A percentile compares a stretch with the other conserved stretches of the same genome.
These are phyloP conservation scores for Hericium coralloides DNA, from an alignment of 768 basidiomycete species.

Conservation along the genomic window DNA sequence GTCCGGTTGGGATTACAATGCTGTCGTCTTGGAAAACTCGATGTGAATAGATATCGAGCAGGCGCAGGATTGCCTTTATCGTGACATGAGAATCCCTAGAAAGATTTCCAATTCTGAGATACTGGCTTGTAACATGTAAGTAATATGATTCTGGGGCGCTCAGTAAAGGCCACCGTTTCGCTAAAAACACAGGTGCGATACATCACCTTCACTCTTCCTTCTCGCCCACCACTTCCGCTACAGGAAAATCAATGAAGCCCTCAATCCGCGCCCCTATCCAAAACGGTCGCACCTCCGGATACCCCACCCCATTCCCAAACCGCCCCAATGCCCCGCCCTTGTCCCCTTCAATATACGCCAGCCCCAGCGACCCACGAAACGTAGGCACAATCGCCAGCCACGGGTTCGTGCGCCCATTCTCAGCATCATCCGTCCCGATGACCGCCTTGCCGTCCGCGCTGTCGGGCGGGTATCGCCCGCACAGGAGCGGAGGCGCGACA, in stretches of 20 bases:
- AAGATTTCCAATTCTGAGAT: too few species aligned
- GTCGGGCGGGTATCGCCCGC: neutral
- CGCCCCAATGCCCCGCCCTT: neutral
- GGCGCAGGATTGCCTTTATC: too few species aligned
- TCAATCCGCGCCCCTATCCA: slow-evolving; percentile 8
- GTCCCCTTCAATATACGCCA: neutral
- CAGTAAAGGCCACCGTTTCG: too few species aligned
- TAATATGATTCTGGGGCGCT: too few species aligned
- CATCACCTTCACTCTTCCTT: neutral
- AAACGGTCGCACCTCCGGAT: neutral
- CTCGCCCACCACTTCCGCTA: neutral
- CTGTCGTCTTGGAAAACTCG: too few species aligned
- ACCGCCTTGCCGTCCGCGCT: neutral
- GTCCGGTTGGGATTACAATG: too few species aligned
- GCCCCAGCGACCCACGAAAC: slow-evolving; percentile 3
- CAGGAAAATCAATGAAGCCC: neutral
- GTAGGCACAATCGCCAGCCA: slow-evolving; percentile 4
- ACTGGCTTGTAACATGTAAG: too few species aligned
- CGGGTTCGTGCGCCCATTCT: slow-evolving; percentile 7
- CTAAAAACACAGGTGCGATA: too few species aligned
- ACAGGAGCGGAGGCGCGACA: slow-evolving; percentile 4
- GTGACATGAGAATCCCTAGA: too few species aligned
- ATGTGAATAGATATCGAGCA: too few species aligned
- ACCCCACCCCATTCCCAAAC: slow-evolving; percentile 9
- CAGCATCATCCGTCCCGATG: neutral